Evolutionary conservation across 1,139 yeast species (phyloP).

Genomic region (Taphrina deformans): DNA sequence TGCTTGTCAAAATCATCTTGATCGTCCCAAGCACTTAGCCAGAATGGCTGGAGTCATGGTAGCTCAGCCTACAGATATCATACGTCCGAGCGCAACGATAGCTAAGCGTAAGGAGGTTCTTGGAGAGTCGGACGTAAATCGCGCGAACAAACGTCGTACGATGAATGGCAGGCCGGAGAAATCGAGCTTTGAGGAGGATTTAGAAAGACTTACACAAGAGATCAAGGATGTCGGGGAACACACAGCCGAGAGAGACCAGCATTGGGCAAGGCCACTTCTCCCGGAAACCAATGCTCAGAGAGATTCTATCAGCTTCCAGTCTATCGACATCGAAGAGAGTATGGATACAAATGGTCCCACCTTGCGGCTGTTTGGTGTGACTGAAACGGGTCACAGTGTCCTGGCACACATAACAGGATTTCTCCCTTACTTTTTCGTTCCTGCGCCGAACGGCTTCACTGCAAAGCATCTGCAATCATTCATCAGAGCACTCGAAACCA

Average conservation of each 20-base stretch:
- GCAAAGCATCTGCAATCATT: constrained; percentile 44
- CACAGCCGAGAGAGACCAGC: constrained; percentile 50
- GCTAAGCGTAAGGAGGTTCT: constrained; percentile 26
- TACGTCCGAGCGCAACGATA: not conserved
- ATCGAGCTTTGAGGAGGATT: constrained; percentile 53
- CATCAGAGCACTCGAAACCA: constrained; percentile 48
- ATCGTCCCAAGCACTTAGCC: not conserved
- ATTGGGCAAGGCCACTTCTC: constrained; percentile 65
- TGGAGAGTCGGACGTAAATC: not conserved
- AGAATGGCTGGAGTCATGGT: constrained; percentile 10
- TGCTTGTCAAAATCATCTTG: no score
- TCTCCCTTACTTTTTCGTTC: constrained; percentile 84
- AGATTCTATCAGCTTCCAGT: constrained; percentile 72
- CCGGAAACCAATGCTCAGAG: constrained; percentile 52
- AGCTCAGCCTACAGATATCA: not conserved
- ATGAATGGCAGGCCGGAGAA: not conserved
- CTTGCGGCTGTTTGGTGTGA: constrained; percentile 89
- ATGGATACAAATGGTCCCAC: constrained; percentile 52
- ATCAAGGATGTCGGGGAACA: constrained; percentile 39
- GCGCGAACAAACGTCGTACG: constrained; percentile 10
- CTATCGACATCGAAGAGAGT: constrained; percentile 90
- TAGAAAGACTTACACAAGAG: constrained; percentile 49
- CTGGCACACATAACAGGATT: constrained; percentile 88
- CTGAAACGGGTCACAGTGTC: constrained; percentile 67
- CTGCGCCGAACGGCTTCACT: constrained; percentile 79